Conservation (phyloP, 2,329 filamentous ascomycete genomes). For the Scopulariopsis brevicaulis region DNA sequence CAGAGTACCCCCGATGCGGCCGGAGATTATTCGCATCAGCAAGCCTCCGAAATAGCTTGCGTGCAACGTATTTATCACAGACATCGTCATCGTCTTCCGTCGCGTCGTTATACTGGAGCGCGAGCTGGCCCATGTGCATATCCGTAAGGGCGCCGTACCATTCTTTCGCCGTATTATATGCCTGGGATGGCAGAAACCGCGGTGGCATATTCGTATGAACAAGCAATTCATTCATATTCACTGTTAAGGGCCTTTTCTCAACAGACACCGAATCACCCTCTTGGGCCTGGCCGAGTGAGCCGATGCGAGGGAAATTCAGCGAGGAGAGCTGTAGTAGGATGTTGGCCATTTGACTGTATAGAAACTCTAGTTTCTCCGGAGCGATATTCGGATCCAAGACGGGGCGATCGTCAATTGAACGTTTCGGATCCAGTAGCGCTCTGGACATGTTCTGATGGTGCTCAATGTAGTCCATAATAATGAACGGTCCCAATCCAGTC, state of each 20-base stretch:
- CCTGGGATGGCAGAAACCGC: conserved; percentile 11
- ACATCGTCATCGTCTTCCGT: conserved; percentile 17
- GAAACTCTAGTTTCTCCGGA: conserved; percentile 16
- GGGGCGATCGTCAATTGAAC: conserved; percentile 12
- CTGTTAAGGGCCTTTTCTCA: conserved; percentile 19
- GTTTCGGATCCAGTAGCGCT: conserved; percentile 15
- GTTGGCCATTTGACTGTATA: conserved; percentile 28
- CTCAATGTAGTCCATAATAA: conserved; percentile 24
- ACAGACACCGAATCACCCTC: conserved; percentile 14
- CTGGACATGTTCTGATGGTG: conserved; percentile 15
- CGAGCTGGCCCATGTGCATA: conserved; percentile 22
- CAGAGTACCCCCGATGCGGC: not conserved
- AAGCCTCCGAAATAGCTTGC: conserved; percentile 19
- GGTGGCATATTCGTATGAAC: conserved; percentile 11
- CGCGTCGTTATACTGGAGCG: conserved; percentile 24
- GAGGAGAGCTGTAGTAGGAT: conserved; percentile 27
- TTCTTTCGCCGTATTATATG: conserved; percentile 16
- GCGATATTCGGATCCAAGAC: conserved; percentile 20
- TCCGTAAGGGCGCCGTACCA: conserved; percentile 23
- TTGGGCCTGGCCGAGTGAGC: conserved; percentile 18
- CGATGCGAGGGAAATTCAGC: conserved; percentile 22
- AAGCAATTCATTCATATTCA: conserved; percentile 26
- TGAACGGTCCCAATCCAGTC: conserved; percentile 20
- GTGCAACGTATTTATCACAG: conserved; percentile 19
- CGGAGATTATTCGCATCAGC: not conserved